A percentile compares a stretch with the other conserved stretches of the same genome.
Evolutionary conservation across 805 yeast genomes (phyloP).

Genomic region (Cyberlindnera lachancei): DNA sequence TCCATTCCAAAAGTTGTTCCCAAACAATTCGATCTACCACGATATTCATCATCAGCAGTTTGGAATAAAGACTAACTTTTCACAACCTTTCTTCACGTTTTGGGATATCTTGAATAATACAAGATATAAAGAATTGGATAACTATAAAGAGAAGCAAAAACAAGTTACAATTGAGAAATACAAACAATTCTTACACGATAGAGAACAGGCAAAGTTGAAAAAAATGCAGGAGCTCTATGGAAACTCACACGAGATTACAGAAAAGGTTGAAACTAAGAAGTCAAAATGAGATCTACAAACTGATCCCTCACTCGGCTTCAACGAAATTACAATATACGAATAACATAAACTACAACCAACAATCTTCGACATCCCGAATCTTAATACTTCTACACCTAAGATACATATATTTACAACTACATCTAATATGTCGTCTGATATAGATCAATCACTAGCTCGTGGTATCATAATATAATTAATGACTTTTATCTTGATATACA

Average conservation of each 20-base stretch:
- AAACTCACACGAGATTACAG: too few species aligned
- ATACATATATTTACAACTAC: too few species aligned
- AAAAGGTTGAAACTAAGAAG: conserved; percentile 1
- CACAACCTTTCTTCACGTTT: conserved; percentile 92
- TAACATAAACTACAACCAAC: too few species aligned
- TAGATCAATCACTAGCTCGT: too few species aligned
- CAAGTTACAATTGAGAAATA: conserved; percentile 62
- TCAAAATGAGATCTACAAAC: conserved; percentile 1
- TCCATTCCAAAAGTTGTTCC: conserved; percentile 83
- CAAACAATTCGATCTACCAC: conserved; percentile 92
- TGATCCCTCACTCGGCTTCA: too few species aligned
- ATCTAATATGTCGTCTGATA: too few species aligned
- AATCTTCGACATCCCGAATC: too few species aligned
- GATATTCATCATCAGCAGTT: conserved; percentile 97
- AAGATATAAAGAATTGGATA: conserved; percentile 57
- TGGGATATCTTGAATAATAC: conserved; percentile 81
- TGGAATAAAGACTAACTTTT: conserved; percentile 87
- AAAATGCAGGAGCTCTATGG: conserved; percentile 18
- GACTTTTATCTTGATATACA: too few species aligned
- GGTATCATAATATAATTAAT: background rate
- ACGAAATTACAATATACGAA: background rate
- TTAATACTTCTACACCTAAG: too few species aligned
- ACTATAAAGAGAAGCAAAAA: conserved; percentile 58
- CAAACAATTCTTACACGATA: conserved; percentile 42
- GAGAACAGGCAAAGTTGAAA: conserved; percentile 26